Conservation (phyloP, 441 rosid species). For the Bocquillonia castaneifolia region DNA sequence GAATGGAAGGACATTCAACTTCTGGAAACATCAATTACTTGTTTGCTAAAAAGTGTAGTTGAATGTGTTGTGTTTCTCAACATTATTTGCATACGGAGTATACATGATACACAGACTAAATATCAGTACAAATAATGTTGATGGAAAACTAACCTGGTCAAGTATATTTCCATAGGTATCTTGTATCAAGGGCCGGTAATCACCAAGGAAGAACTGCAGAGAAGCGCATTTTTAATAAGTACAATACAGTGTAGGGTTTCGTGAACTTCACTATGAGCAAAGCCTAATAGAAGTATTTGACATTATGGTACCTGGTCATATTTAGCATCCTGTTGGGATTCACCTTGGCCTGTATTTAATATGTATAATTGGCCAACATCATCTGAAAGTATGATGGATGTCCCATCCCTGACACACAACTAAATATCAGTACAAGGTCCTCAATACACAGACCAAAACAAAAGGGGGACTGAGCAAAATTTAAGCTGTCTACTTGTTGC, state of each 20-base stretch:
- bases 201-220: constrained; percentile 95
- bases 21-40: not conserved
- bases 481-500: too few relatives aligned
- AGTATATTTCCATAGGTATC: constrained; percentile 74
- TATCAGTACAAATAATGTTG: too few relatives aligned
- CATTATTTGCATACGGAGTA: not conserved
- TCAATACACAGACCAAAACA: not conserved
- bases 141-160: constrained; percentile 71
- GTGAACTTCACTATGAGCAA: constrained; percentile 9
- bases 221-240: constrained; percentile 19
- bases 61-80: not conserved
- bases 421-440: not conserved
- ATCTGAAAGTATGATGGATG: constrained; percentile 96
- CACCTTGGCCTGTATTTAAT: constrained; percentile 96
- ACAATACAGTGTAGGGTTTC: not conserved
- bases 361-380: constrained; percentile 96
- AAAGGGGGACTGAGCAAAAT: too few relatives aligned
- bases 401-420: constrained; percentile 73
- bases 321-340: constrained; percentile 91
- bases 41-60: not conserved
- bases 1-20: not conserved
- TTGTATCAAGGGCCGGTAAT: constrained; percentile 87
- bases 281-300: constrained; percentile 9
- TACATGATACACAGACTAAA: too few relatives aligned
- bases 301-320: constrained; percentile 80